Evolutionary conservation across 208 protist genomes (phyloP), one percentile per base, ranked within the genome.

Genomic region (Leishmania lainsoni): DNA sequence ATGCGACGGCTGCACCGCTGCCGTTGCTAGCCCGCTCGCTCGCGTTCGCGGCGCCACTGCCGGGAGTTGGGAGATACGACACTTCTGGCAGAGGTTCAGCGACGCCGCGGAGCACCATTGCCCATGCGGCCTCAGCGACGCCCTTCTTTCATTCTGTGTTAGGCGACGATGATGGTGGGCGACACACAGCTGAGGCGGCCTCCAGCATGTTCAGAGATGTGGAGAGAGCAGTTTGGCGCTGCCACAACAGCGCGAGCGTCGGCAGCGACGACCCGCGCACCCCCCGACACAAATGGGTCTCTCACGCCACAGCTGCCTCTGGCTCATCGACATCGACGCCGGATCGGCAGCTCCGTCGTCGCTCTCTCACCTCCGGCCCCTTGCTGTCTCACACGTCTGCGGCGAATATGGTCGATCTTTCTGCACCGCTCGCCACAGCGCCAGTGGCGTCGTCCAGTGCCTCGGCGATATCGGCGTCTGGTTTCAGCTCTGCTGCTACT

Each of bases 121-220:
- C 17, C 42, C 16, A 10, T 48, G 58, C 76, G 17, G 32, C 61
- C 39, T 2, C 61, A 52, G 12, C n/a, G 59, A 35, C 61, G 49
- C 63, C 48, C 2, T 10, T 71, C 5, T 79, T 79, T 51, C 42
- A 52, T 14, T 72, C 61, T 51, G 76, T 79, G 22, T n/a, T 79
- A 5, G 49, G 32, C n/a, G 32, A 22, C 22, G 39, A 77, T 52
- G 56, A 77, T 39, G 35, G 56, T 59, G 52, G 22, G 35, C 5
- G 20, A 16, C 22, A 51, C 5, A 17, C 68, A 45, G 35, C 26
- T 26, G 26, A 49, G 68, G 35, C n/a, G 68, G 3, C 39, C 17
- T 29, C 22, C 42, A 75, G 49, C 49, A 8, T 8, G 12, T n/a
- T 61, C 71, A 16, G 26, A 9, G 12, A 16, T 59, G 26, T 6